Percentiles rank a stretch among this genome's conserved stretches.
Conservation (phyloP, 495 filamentous ascomycete species). For the Cairneyella variabilis region DNA sequence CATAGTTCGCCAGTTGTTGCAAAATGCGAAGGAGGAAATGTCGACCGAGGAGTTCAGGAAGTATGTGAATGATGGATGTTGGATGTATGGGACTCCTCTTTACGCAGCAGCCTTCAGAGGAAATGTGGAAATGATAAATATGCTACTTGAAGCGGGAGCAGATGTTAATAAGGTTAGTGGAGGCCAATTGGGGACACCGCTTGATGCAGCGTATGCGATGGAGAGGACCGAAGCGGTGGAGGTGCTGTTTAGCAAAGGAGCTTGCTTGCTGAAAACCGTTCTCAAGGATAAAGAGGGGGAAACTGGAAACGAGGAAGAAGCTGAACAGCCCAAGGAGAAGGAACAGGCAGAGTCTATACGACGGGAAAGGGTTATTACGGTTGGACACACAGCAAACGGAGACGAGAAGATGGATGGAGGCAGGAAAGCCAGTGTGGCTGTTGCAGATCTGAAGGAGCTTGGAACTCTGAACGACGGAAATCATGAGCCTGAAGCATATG, state of each 20-base stretch:
- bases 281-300: not conserved
- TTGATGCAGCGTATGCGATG: not conserved
- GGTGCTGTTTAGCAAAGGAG: not conserved
- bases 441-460: not conserved
- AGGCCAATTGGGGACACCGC: not conserved
- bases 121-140: not conserved
- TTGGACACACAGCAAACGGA: not conserved
- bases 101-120: not conserved
- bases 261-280: not conserved
- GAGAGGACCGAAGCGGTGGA: not conserved
- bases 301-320: not conserved
- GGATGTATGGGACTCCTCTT: not conserved
- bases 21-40: not conserved
- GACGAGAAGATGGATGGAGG: not conserved
- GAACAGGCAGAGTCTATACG: not conserved
- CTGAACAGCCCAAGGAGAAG: not conserved
- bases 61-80: not conserved
- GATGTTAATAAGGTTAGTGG: not conserved
- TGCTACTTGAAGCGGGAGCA: conserved; percentile 1
- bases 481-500: not conserved
- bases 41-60: not conserved
- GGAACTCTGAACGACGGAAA: not conserved
- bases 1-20: not conserved
- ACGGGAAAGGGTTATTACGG: not conserved
- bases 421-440: not conserved